Base-by-base conservation (phyloP, 2,329 filamentous ascomycete species). In the Sporothrix humicola region DNA sequence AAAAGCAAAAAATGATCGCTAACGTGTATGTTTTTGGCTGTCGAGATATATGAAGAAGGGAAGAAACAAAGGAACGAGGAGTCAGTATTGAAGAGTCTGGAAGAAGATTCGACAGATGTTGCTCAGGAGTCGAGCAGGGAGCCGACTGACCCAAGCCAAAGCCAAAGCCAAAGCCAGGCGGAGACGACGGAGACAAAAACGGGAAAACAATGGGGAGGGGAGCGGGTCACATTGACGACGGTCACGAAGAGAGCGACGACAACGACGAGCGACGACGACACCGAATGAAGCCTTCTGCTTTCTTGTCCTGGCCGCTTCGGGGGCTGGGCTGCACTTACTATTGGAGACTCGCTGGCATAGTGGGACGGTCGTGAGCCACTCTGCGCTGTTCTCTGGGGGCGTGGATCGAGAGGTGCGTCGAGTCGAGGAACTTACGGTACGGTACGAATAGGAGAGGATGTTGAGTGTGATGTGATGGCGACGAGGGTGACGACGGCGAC, bases 271-370 rank as follows among this genome's bases (percentile, higher is more conserved):
- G 42, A 46, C 20, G 23, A 23, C 42, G 59, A 31, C 58, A 42
- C 58, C 61, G 59, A 72, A 66, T 50, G 52, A 46, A 48, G 54
- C 37, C 68, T 23, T 63, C 46, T 20, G 13, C 12, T 15, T 46
- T 20, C 13, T 31, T n/a, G 13, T 26, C 17, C 69, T 59, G 54
- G 56, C 48, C 50, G 58, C 23, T 23, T 17, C 56, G 37, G 23
- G 9, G 66, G 12, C 46, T 23, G 9, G 56, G 17, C 56, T 63
- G 58, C 56, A 58, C 68, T 6, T 71, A 56, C 66, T 50, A 73
- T 73, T 71, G 72, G 72, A 66, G 58, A 66, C 15, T 92, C 20
- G 58, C 44, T 71, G 69, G 61, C 69, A 65, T 42, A 50, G 72
- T 71, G 72, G 68, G 72, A 73, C 72, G 72, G 48, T 37, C 8